phyloP scores from a whole-genome alignment of 345 rosid species.

The Sisymbrium altissimum region DNA sequence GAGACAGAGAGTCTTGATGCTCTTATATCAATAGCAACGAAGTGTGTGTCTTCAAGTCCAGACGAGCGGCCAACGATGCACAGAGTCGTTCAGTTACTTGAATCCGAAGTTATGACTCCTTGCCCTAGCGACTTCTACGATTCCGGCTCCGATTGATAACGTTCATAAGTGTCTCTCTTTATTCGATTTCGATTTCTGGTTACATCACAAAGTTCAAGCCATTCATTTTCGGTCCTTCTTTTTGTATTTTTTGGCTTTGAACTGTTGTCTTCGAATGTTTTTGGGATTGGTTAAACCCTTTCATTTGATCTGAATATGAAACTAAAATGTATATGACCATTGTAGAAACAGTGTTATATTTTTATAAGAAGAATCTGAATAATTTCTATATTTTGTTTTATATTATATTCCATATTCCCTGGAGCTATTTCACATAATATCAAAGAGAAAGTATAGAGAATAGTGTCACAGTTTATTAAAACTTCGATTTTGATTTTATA shows the following conservation, averaged over 20 bases:
- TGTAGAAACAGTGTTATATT: slow-evolving; percentile 6
- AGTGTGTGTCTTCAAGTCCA: slow-evolving; percentile 74
- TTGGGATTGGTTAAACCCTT: background rate
- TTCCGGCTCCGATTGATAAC: slow-evolving; percentile 72
- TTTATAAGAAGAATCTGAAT: slow-evolving; percentile 1
- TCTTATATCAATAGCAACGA: slow-evolving; percentile 75
- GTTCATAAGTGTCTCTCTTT: background rate
- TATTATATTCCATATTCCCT: background rate
- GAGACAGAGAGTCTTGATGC: slow-evolving; percentile 81
- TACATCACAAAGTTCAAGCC: background rate
- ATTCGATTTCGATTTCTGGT: background rate
- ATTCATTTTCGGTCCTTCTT: slow-evolving; percentile 13
- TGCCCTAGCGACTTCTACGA: slow-evolving; percentile 98
- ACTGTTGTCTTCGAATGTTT: background rate
- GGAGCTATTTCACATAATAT: background rate
- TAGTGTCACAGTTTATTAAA: background rate
- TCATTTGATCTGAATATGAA: slow-evolving; percentile 8
- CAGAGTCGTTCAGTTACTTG: slow-evolving; percentile 87
- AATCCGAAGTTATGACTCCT: slow-evolving; percentile 97
- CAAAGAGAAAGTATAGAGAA: background rate
- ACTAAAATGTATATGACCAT: slow-evolving; percentile 18
- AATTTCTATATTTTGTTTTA: background rate
- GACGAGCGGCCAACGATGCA: slow-evolving; percentile 98
- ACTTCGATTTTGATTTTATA: background rate
- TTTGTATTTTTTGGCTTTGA: slow-evolving; percentile 3